Percentiles rank a stretch among this genome's conserved stretches.
Evolutionary conservation across 176 grass and related monocot genomes (phyloP).

Genomic region (Oryza coarctata): DNA sequence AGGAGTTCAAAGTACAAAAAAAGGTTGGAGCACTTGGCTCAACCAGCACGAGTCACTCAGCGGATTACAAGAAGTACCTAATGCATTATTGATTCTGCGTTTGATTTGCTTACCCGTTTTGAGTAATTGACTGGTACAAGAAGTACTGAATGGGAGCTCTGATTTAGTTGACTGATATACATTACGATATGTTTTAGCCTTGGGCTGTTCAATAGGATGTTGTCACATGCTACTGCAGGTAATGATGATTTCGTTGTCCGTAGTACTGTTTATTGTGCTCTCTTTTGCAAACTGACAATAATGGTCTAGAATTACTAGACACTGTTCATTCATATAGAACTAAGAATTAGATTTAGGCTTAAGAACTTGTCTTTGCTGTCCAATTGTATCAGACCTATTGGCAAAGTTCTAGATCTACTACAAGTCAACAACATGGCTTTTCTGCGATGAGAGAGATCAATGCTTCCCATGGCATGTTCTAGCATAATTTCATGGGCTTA

Average conservation of each 20-base stretch:
- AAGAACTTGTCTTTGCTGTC: neutral
- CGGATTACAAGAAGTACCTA: too few relatives aligned
- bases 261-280: neutral
- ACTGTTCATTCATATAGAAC: neutral
- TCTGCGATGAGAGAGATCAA: conserved; percentile 6
- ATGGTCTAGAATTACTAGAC: neutral
- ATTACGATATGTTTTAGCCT: neutral
- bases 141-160: neutral
- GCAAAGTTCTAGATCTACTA: neutral
- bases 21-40: too few relatives aligned
- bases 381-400: neutral
- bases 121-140: neutral
- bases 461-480: neutral
- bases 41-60: too few relatives aligned
- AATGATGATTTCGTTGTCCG: conserved; percentile 13
- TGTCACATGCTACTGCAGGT: neutral
- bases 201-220: neutral
- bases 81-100: neutral
- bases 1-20: too few relatives aligned
- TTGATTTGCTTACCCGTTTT: neutral
- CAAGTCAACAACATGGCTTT: neutral
- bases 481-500: neutral
- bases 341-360: neutral
- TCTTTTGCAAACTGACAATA: neutral
- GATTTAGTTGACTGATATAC: neutral